phyloP scores from a whole-genome alignment of 345 rosid genomes.

The Ricinus communis region DNA sequence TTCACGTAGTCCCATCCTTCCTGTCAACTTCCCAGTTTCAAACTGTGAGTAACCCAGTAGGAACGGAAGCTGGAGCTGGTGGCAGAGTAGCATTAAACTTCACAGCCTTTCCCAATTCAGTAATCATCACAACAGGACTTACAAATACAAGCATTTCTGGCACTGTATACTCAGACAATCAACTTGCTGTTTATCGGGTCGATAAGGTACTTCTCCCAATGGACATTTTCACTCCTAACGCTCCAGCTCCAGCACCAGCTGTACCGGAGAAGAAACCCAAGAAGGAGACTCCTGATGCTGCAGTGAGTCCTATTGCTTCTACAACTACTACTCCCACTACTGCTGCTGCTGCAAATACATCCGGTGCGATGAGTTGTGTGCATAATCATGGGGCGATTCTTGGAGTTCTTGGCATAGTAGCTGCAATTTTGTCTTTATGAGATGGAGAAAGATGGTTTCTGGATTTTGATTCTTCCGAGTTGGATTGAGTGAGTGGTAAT shows the following conservation, averaged over 20 bases:
- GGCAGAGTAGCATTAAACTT: constrained; percentile 19
- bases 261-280: constrained; percentile 15
- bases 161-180: constrained; percentile 36
- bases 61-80: constrained; percentile 26
- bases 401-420: constrained; percentile 2
- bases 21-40: constrained; percentile 35
- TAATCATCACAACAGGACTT: constrained; percentile 43
- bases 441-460: background rate
- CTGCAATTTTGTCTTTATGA: constrained; percentile 12
- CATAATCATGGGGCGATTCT: background rate
- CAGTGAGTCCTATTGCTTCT: constrained; percentile 5
- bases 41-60: constrained; percentile 26
- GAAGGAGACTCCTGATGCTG: constrained; percentile 26
- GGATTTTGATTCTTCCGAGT: background rate
- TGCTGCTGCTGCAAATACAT: constrained; percentile 2
- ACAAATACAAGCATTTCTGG: constrained; percentile 42
- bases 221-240: constrained; percentile 36
- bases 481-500: background rate
- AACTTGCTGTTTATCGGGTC: constrained; percentile 44
- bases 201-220: constrained; percentile 55
- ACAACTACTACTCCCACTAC: background rate
- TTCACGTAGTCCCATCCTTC: constrained; percentile 24
- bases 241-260: constrained; percentile 46
- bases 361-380: background rate
- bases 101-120: constrained; percentile 24